Base-by-base conservation (phyloP, 192 early-diverging fungal genomes). In the Entomortierella beljakovae region DNA sequence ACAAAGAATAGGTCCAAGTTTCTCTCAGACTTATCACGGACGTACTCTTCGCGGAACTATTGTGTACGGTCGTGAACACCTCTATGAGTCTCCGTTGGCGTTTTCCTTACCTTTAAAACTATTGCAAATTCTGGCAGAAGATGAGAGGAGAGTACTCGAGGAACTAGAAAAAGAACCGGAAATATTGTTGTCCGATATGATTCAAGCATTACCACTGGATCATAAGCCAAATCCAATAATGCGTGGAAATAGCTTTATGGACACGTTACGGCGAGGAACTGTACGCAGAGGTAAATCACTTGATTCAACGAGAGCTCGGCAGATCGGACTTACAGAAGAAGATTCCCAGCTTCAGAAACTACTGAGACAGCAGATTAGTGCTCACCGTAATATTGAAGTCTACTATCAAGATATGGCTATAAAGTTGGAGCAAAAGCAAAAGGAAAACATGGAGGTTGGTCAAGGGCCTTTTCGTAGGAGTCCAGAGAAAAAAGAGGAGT, bases 161-260 rank as follows among this genome's bases (percentile, higher is more conserved):
- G 66, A 68, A 34, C 35, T 77, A 22, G 74, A 77, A 37, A 62
- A 53, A 43, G 74, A 77, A 48, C 66, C 60, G 8, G 55, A 38
- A 1, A 50, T 64, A 9, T 64, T 66, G 6, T 26, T 77, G 8
- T 68, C 74, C 16, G 74, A 77, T n/a, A 56, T 77, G 53, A 63
- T 77, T 46, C 74, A 77, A 31, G 65, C 66, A 6, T 52, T 77
- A 10, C 74, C 74, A 0, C 28, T 77, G 23, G 74, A 77, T n/a
- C 74, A 77, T 38, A 65, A 42, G 7, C 74, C 74, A 7, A 76
- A 76, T 22, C 74, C 74, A 13, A 77, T 69, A 35, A 77, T 66
- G 26, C 59, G 74, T 9, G 65, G 74, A 8, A 46, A 33, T 22
- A 77, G 74, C 20, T 77, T 77, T 25, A 57, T 77, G 54, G 66